These are phyloP conservation scores for Candida loeiensis DNA, from an alignment of 805 yeast species.

Conservation along the genomic window DNA sequence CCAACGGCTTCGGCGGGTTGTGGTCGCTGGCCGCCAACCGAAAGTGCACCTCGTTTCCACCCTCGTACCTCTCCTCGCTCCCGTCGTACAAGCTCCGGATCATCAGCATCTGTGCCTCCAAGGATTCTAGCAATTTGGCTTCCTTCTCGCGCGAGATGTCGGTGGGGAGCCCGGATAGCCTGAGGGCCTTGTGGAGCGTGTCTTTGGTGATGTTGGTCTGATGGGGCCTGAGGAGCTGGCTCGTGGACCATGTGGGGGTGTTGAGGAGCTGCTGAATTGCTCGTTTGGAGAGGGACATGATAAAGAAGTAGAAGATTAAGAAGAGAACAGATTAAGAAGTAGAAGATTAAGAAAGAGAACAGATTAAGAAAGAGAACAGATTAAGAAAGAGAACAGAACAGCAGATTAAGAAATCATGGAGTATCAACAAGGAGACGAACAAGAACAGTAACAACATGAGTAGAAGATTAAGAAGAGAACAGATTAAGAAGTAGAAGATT, in stretches of 20 bases:
- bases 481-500: too few species aligned
- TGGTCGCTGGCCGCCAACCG: conserved; percentile 36
- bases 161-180: conserved; percentile 48
- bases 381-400: too few species aligned
- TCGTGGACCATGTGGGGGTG: conserved; percentile 14
- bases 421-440: too few species aligned
- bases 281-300: background rate
- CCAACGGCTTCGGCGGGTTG: conserved; percentile 20
- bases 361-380: too few species aligned
- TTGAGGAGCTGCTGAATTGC: conserved; percentile 2
- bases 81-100: conserved; percentile 41
- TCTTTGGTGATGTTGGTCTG: conserved; percentile 11
- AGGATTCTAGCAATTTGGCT: conserved; percentile 25
- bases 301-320: too few species aligned
- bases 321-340: too few species aligned
- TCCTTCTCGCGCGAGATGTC: conserved; percentile 24
- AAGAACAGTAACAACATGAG: too few species aligned
- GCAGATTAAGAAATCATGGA: too few species aligned
- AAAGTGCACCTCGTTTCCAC: conserved; percentile 23
- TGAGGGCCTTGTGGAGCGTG: conserved; percentile 32
- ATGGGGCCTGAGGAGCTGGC: conserved; percentile 10
- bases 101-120: conserved; percentile 50
- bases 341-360: too few species aligned
- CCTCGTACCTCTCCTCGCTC: conserved; percentile 10
- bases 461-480: too few species aligned